Percentiles rank a stretch among this genome's conserved stretches.
Evolutionary conservation across 2,329 filamentous ascomycete species (phyloP).

Genomic region (Harringtonia lauricola): DNA sequence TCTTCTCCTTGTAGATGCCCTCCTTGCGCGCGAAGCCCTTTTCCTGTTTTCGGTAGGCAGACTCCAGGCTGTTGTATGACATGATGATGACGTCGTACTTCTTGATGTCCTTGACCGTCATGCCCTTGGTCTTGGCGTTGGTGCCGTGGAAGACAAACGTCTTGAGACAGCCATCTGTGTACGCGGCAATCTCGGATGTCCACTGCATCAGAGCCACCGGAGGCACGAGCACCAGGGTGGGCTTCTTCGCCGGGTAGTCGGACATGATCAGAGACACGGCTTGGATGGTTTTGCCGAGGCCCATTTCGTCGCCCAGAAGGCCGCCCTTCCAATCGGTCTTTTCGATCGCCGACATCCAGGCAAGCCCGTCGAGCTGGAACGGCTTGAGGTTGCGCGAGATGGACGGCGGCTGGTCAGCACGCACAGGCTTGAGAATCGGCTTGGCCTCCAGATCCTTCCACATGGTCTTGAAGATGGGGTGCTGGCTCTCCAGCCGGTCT

Average conservation of each 20-base stretch:
- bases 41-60: constrained; percentile 81
- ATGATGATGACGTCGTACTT: constrained; percentile 92
- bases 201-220: constrained; percentile 95
- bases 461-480: constrained; percentile 74
- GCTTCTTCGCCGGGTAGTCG: constrained; percentile 74
- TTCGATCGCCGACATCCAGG: constrained; percentile 93
- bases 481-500: constrained; percentile 57
- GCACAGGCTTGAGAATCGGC: constrained; percentile 50
- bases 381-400: constrained; percentile 81
- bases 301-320: constrained; percentile 94
- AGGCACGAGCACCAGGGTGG: constrained; percentile 80
- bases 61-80: constrained; percentile 88
- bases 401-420: constrained; percentile 58
- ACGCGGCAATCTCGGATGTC: constrained; percentile 67
- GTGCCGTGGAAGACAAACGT: constrained; percentile 86
- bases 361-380: constrained; percentile 86
- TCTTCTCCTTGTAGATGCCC: constrained; percentile 68
- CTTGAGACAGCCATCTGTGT: constrained; percentile 82
- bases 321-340: constrained; percentile 77
- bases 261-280: constrained; percentile 98
- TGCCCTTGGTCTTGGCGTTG: constrained; percentile 69
- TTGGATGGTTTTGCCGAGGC: constrained; percentile 96
- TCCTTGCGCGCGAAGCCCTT: constrained; percentile 80
- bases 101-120: constrained; percentile 64
- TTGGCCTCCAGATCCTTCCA: constrained; percentile 66